These are phyloP conservation scores for Tribonema minus DNA, from an alignment of 108 stramenopile genomes.

Conservation along the genomic window DNA sequence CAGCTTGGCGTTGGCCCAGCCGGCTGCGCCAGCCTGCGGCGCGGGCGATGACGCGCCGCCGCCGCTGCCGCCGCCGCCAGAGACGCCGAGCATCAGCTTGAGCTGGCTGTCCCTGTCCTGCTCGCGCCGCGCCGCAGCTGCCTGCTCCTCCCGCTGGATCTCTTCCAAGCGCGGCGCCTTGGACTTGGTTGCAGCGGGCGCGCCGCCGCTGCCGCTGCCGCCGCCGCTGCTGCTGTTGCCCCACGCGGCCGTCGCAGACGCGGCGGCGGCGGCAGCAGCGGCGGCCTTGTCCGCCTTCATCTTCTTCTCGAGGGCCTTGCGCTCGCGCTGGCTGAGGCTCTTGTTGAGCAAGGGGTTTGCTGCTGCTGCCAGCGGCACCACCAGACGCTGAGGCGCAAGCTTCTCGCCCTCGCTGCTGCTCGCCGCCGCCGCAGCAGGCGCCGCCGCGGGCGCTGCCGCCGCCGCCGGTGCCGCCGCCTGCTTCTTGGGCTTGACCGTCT, in stretches of 20 bases:
- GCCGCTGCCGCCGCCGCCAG: too few relatives aligned
- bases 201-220: background rate
- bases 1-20: too few relatives aligned
- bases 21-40: too few relatives aligned
- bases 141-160: too few relatives aligned
- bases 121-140: too few relatives aligned
- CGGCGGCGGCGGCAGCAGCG: constrained; percentile 1
- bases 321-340: constrained; percentile 28
- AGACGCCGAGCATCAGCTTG: too few relatives aligned
- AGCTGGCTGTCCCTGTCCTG: too few relatives aligned
- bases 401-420: constrained; percentile 13
- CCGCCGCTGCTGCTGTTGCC: background rate
- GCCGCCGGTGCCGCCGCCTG: constrained; percentile 4
- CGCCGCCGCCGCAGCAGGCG: constrained; percentile 6
- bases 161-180: background rate
- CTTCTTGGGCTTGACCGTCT: background rate
- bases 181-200: background rate
- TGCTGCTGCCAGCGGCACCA: constrained; percentile 23
- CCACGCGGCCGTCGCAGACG: constrained; percentile 19
- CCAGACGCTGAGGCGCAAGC: too few relatives aligned
- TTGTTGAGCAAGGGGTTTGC: constrained; percentile 15
- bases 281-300: constrained; percentile 12
- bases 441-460: constrained; percentile 12
- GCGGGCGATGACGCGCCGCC: too few relatives aligned
- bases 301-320: constrained; percentile 32